Percentiles rank a stretch among this genome's conserved stretches.
Evolutionary conservation across 2,329 filamentous ascomycete genomes (phyloP).

Genomic region (Blastomyces emzantsi): DNA sequence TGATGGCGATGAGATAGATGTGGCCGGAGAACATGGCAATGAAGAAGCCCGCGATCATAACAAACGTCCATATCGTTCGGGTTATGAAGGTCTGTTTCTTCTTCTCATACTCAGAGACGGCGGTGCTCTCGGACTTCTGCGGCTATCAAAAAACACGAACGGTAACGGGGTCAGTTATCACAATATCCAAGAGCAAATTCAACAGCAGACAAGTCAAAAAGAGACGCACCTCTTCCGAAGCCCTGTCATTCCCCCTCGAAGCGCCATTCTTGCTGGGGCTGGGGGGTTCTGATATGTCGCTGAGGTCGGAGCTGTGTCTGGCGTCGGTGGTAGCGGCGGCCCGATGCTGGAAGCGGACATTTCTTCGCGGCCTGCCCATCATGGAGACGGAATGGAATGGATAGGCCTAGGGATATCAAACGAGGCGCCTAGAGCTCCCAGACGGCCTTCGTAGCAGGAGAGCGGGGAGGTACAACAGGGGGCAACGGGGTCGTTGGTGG

Average conservation of each 20-base stretch:
- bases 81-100: slow-evolving; percentile 98
- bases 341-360: slow-evolving; percentile 52
- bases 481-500: not conserved
- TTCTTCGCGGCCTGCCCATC: slow-evolving; percentile 48
- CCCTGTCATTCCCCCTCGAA: slow-evolving; percentile 26
- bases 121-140: slow-evolving; percentile 7
- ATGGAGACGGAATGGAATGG: slow-evolving; percentile 12
- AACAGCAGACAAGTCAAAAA: not conserved
- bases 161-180: not conserved
- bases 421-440: slow-evolving; percentile 3
- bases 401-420: not conserved
- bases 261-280: slow-evolving; percentile 43
- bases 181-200: not conserved
- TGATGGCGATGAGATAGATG: slow-evolving; percentile 90
- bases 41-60: slow-evolving; percentile 96
- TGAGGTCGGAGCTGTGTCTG: slow-evolving; percentile 46
- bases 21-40: slow-evolving; percentile 87
- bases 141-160: not conserved
- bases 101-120: slow-evolving; percentile 76
- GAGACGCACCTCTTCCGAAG: slow-evolving; percentile 21
- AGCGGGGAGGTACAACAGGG: not conserved
- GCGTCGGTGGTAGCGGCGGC: slow-evolving; percentile 39
- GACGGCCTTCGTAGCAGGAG: slow-evolving; percentile 1
- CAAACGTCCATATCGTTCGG: slow-evolving; percentile 91
- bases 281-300: slow-evolving; percentile 44